Evolutionary conservation across 2,329 filamentous ascomycete species (phyloP).

Genomic region (Nectriaceae sp.): DNA sequence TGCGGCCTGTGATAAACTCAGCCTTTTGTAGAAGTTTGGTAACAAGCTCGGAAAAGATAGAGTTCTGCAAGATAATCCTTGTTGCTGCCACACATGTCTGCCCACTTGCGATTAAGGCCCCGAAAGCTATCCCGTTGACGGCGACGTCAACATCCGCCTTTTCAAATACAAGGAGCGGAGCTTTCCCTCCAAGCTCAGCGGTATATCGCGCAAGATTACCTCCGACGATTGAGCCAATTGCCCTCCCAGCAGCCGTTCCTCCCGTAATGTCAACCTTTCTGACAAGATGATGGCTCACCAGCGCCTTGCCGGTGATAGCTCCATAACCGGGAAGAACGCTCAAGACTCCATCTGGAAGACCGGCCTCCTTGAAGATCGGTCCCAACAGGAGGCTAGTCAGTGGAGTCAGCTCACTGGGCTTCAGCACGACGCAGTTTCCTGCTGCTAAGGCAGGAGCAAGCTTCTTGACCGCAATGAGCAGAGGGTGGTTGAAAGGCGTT

Average conservation of each 20-base stretch:
- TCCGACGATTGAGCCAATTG: conserved; percentile 66
- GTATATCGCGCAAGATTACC: conserved; percentile 70
- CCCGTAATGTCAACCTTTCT: conserved; percentile 76
- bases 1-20: conserved; percentile 51
- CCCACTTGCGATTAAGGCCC: conserved; percentile 56
- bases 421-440: conserved; percentile 61
- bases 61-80: conserved; percentile 72
- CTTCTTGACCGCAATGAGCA: conserved; percentile 62
- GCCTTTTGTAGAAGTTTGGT: conserved; percentile 60
- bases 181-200: conserved; percentile 72
- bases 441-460: conserved; percentile 61
- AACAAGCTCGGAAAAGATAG: conserved; percentile 66
- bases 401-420: conserved; percentile 64
- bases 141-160: conserved; percentile 66
- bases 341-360: conserved; percentile 70
- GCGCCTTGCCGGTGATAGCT: conserved; percentile 50
- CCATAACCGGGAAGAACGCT: conserved; percentile 62
- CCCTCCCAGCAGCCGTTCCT: conserved; percentile 68
- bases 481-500: conserved; percentile 60
- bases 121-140: conserved; percentile 68
- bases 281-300: conserved; percentile 53
- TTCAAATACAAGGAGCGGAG: conserved; percentile 67
- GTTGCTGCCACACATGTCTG: conserved; percentile 70
- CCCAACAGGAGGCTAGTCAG: conserved; percentile 62
- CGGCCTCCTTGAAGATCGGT: conserved; percentile 63